Evolutionary conservation across 2,329 filamentous ascomycete species (phyloP).

Genomic region (Colletotrichum brevisporum): DNA sequence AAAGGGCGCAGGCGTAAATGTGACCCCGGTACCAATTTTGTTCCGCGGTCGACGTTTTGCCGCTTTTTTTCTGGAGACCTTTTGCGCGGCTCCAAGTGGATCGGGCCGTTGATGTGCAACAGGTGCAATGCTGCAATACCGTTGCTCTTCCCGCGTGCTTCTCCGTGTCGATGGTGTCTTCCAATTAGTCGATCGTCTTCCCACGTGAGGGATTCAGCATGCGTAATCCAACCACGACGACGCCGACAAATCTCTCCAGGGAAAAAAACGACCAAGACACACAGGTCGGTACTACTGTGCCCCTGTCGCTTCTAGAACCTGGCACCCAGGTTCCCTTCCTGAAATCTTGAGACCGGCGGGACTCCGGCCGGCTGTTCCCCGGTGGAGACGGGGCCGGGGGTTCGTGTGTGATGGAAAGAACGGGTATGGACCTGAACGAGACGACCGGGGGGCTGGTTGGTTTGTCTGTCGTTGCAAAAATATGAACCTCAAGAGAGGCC

Average conservation of each 20-base stretch:
- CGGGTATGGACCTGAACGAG: too few relatives aligned
- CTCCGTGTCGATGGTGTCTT: neutral
- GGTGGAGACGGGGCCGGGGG: slow-evolving; percentile 35
- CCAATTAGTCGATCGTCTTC: slow-evolving; percentile 9
- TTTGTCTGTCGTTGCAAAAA: neutral
- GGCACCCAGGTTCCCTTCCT: slow-evolving; percentile 24
- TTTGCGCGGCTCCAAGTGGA: slow-evolving; percentile 27
- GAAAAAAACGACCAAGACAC: too few relatives aligned
- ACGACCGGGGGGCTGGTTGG: neutral
- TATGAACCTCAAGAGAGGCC: too few relatives aligned
- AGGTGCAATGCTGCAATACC: slow-evolving; percentile 12
- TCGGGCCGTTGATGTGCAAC: slow-evolving; percentile 33
- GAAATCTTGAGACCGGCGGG: slow-evolving; percentile 39
- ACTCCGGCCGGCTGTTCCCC: slow-evolving; percentile 36
- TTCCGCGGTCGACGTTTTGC: neutral
- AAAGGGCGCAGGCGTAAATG: too few relatives aligned
- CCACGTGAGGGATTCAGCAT: slow-evolving; percentile 10
- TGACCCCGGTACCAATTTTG: too few relatives aligned
- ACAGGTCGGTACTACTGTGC: slow-evolving; percentile 7
- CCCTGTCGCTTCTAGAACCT: slow-evolving; percentile 38
- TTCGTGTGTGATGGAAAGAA: slow-evolving; percentile 9
- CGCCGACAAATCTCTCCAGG: too few relatives aligned
- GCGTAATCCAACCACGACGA: neutral
- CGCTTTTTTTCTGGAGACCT: slow-evolving; percentile 1
- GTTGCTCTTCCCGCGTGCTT: slow-evolving; percentile 1